Conservation (phyloP, 1,284 basidiomycete genomes). For the Cryptococcus sp. region DNA sequence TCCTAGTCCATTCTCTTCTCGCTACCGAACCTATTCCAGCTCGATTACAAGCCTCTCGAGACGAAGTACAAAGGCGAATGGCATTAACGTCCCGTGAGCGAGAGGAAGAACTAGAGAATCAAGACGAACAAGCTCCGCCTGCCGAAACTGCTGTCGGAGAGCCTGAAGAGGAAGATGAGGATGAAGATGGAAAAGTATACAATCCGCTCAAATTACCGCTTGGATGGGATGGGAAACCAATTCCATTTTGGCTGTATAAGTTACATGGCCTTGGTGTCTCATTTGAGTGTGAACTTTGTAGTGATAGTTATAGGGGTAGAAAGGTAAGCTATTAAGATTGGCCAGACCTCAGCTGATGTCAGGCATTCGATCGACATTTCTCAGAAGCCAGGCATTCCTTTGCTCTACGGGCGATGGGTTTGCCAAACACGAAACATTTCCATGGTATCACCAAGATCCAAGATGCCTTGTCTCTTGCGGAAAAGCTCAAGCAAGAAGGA, state of each 20-base stretch:
- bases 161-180: slow-evolving; percentile 69
- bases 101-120: slow-evolving; percentile 86
- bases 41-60: slow-evolving; percentile 75
- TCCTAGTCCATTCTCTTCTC: slow-evolving; percentile 66
- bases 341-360: slow-evolving; percentile 7
- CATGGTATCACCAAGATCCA: slow-evolving; percentile 96
- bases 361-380: slow-evolving; percentile 46
- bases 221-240: slow-evolving; percentile 48
- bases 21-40: slow-evolving; percentile 58
- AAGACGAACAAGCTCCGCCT: slow-evolving; percentile 60
- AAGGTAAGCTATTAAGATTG: slow-evolving; percentile 41
- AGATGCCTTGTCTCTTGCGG: slow-evolving; percentile 81
- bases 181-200: slow-evolving; percentile 92
- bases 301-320: slow-evolving; percentile 92
- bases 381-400: slow-evolving; percentile 95
- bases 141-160: slow-evolving; percentile 51
- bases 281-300: slow-evolving; percentile 98
- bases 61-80: slow-evolving; percentile 92
- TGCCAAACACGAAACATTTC: slow-evolving; percentile 98
- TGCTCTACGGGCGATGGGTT: slow-evolving; percentile 93
- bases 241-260: slow-evolving; percentile 98
- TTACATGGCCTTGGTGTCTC: slow-evolving; percentile 95
- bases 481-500: slow-evolving; percentile 91
- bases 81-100: slow-evolving; percentile 94
- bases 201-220: slow-evolving; percentile 96